Evolutionary conservation across 768 basidiomycete genomes (phyloP), one percentile per base, ranked within the genome.

Genomic region (Leccinum olivaceopallidum): DNA sequence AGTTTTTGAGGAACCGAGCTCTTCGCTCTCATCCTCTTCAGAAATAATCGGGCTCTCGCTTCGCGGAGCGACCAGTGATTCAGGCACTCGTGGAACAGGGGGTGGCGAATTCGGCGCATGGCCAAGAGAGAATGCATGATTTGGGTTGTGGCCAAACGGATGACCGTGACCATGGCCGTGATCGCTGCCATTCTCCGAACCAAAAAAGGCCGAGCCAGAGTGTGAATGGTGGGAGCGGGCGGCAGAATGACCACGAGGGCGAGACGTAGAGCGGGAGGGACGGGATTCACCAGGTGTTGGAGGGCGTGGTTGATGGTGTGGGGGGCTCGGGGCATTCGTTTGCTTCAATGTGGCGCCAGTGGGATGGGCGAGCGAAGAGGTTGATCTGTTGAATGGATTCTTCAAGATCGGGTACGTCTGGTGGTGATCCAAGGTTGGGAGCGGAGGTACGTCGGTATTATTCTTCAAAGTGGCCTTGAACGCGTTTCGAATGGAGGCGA

Each of bases 401-500:
- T 87, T 90, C 64, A 92, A 75, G 39, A 83, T 84, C 20, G 89
- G 87, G 69, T 91, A 87, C 5, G 79, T 81, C 55, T 88, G 81
- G 55, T 84, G 79, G 14, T 67, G 68, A 57, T 92, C 90, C 32
- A 92, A 73, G 37, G 79, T 76, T 14, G 91, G 92, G 57, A 94
- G 78, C n/a, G 91, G 90, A 24, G 92, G 92, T 6, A 86, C 77
- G n/a, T 87, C 85, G 54, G 72, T 78, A 57, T 74, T 79, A 67
- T 82, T 90, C 58, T 81, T 80, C 5, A 67, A 51, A 50, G 65
- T 64, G 50, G 82, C 84, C 73, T 90, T 94, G 81, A 94, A 93
- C 4, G 92, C 91, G 70, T 92, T 92, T 44, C 90, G 86, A 60
- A 94, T 85, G 16, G 90, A 93, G 2, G 92, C 92, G 61, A 94